Percentiles rank a stretch among this genome's conserved stretches.
Conservation (phyloP, 2,329 filamentous ascomycete genomes). For the Penicillium sp. region DNA sequence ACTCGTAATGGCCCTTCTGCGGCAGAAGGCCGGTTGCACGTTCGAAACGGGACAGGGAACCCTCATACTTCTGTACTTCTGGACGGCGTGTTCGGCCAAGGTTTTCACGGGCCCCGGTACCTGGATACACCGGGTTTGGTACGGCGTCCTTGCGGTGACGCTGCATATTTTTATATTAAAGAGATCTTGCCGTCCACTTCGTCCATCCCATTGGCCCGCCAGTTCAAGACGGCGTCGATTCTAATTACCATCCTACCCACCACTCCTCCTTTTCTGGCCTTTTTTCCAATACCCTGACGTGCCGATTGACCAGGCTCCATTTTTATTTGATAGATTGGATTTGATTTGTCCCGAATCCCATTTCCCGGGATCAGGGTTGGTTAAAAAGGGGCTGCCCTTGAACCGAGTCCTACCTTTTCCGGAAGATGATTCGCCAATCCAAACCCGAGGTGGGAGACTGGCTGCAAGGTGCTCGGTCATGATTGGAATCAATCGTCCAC, state of each 20-base stretch:
- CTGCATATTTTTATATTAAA: conserved; percentile 10
- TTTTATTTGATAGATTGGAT: neutral
- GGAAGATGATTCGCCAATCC: conserved; percentile 8
- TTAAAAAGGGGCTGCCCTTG: conserved; percentile 3
- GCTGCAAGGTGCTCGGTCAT: conserved; percentile 25
- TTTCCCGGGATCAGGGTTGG: conserved; percentile 3
- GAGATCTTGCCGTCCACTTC: conserved; percentile 11
- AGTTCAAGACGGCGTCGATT: conserved; percentile 18
- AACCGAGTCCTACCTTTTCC: conserved; percentile 10
- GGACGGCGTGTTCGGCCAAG: neutral
- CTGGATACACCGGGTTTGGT: conserved; percentile 5
- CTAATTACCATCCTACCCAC: conserved; percentile 16
- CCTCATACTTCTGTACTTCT: neutral
- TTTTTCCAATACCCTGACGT: neutral
- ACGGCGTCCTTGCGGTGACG: conserved; percentile 12
- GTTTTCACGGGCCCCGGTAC: neutral
- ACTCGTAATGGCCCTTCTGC: neutral
- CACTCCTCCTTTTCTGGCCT: conserved; percentile 11
- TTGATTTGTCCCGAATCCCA: neutral
- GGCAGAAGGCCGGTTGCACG: neutral
- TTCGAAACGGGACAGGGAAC: neutral
- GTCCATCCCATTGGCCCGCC: conserved; percentile 10
- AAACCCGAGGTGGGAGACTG: conserved; percentile 6
- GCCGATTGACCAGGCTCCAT: neutral
- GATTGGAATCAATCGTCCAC: conserved; percentile 23